Percentiles rank a stretch among this genome's conserved stretches.
Evolutionary conservation across 306 rosid species (phyloP).

Genomic region (Delonix regia): DNA sequence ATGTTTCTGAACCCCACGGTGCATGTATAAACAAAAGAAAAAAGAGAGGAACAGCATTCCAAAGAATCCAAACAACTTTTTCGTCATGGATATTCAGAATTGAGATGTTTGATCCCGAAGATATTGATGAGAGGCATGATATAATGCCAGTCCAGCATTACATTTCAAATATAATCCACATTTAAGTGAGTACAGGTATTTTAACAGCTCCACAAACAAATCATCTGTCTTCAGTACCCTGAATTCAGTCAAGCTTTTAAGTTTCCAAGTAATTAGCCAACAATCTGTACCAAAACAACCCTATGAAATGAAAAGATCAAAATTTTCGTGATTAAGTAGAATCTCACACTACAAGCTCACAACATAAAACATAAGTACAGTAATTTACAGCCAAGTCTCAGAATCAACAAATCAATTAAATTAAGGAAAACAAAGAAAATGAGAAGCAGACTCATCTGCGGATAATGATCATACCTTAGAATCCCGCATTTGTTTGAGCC

Average conservation of each 20-base stretch:
- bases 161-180: constrained; percentile 33
- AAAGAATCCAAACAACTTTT: not conserved
- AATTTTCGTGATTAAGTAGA: constrained; percentile 21
- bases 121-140: not conserved
- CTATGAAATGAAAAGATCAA: constrained; percentile 27
- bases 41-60: not conserved
- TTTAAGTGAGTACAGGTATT: not conserved
- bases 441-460: constrained; percentile 32
- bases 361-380: constrained; percentile 29
- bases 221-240: not conserved
- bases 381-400: constrained; percentile 15
- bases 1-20: not conserved
- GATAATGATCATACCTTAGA: constrained; percentile 56
- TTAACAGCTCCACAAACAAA: constrained; percentile 20
- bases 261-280: constrained; percentile 13
- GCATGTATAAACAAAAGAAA: not conserved
- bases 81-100: not conserved
- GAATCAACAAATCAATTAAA: constrained; percentile 29
- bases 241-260: not conserved
- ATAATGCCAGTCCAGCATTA: constrained; percentile 21
- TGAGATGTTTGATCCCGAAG: not conserved
- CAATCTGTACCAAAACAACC: constrained; percentile 16
- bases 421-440: not conserved
- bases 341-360: constrained; percentile 39
- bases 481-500: constrained; percentile 78